Percentiles rank a stretch among this genome's conserved stretches.
phyloP scores from a whole-genome alignment of 2,329 filamentous ascomycete genomes.

The Helotiales sp. region DNA sequence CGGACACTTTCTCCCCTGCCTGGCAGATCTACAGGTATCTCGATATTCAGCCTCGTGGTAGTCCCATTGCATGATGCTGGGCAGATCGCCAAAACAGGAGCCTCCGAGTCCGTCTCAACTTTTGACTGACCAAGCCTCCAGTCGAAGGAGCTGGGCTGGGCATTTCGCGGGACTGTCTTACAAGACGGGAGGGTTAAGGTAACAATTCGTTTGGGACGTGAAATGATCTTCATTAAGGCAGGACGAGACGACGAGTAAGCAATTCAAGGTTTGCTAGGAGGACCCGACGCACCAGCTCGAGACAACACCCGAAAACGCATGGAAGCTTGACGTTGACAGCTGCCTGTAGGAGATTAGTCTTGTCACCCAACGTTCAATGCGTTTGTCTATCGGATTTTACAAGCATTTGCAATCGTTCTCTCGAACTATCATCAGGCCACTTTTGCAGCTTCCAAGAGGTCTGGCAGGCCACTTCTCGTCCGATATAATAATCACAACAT shows the following conservation, averaged over 20 bases:
- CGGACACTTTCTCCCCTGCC: constrained; percentile 8
- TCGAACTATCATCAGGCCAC: constrained; percentile 24
- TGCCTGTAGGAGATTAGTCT: constrained; percentile 23
- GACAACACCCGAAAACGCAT: constrained; percentile 34
- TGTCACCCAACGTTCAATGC: constrained; percentile 10
- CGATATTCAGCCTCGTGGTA: constrained; percentile 21
- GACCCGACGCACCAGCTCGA: constrained; percentile 25
- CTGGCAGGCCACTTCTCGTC: constrained; percentile 27
- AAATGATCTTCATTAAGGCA: constrained; percentile 31
- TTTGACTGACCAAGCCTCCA: constrained; percentile 6
- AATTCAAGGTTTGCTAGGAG: constrained; percentile 20
- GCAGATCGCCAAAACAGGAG: constrained; percentile 32
- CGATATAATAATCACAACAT: constrained; percentile 70
- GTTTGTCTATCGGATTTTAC: constrained; percentile 1
- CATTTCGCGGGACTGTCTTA: background rate
- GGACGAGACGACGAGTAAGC: constrained; percentile 29
- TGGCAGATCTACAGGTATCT: constrained; percentile 22
- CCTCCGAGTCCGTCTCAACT: constrained; percentile 37
- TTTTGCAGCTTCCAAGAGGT: background rate
- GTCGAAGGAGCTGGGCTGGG: constrained; percentile 7
- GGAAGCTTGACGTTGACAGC: constrained; percentile 35
- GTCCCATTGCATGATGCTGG: constrained; percentile 32
- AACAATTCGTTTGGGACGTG: constrained; percentile 26
- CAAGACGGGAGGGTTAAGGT: background rate
- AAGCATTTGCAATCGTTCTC: constrained; percentile 5